Percentiles rank a stretch among this genome's conserved stretches.
Evolutionary conservation across 75 land plant genomes (phyloP).

Genomic region (Pinus taeda): DNA sequence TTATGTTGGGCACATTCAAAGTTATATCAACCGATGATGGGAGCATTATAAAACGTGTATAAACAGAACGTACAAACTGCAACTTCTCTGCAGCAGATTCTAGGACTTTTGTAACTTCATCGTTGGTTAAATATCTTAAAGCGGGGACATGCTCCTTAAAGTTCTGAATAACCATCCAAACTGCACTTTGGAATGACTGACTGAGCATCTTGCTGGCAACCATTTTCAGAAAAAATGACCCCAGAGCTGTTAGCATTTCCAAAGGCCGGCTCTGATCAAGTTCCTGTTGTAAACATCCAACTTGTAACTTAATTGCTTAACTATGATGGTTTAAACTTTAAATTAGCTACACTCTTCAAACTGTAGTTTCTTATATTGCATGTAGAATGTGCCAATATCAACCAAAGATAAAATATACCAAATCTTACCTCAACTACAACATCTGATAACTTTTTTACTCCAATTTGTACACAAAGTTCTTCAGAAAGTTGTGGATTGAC

Average conservation of each 20-base stretch:
- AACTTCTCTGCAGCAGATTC: conserved; percentile 48
- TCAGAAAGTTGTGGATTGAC: conserved; percentile 69
- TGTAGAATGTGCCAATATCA: background rate
- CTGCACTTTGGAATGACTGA: conserved; percentile 48
- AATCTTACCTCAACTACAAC: conserved; percentile 74
- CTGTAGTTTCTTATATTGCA: background rate
- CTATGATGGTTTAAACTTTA: background rate
- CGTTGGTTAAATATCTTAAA: conserved; percentile 24
- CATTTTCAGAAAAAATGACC: conserved; percentile 29
- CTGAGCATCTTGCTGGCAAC: conserved; percentile 57
- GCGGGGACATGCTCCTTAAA: conserved; percentile 21
- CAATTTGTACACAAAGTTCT: conserved; percentile 50
- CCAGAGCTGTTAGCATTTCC: conserved; percentile 47
- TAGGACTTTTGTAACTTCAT: conserved; percentile 30
- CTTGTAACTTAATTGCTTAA: background rate
- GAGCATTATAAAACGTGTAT: conserved; percentile 69
- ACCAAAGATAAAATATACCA: background rate
- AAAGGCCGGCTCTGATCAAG: conserved; percentile 41
- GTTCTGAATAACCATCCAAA: conserved; percentile 49
- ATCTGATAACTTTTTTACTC: conserved; percentile 89
- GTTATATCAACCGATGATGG: conserved; percentile 75
- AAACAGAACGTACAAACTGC: conserved; percentile 60
- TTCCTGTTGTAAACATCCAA: conserved; percentile 49
- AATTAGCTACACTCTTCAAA: background rate
- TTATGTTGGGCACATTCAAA: conserved; percentile 8